Conservation (phyloP, 1,284 basidiomycete species). For the Leucoagaricus sp. region DNA sequence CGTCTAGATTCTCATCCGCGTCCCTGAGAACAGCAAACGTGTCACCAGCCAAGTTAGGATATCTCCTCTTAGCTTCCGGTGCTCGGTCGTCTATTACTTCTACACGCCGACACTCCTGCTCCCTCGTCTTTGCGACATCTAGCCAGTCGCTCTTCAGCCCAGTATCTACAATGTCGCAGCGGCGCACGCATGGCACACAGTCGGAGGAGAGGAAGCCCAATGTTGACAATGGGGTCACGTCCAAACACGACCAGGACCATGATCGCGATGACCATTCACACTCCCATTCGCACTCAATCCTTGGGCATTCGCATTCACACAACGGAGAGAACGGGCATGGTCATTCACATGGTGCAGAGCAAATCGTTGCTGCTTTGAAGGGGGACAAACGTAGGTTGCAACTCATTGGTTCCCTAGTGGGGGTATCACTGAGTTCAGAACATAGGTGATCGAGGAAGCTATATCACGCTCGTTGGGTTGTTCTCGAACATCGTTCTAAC, state of each 20-base stretch:
- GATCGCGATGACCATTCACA: constrained; percentile 31
- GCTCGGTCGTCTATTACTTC: neutral
- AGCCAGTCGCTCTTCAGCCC: neutral
- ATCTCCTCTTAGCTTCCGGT: neutral
- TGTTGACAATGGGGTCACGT: constrained; percentile 14
- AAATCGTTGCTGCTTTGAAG: constrained; percentile 70
- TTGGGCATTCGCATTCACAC: constrained; percentile 69
- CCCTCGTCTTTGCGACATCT: neutral
- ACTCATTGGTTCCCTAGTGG: neutral
- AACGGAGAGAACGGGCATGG: constrained; percentile 57
- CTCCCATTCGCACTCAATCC: constrained; percentile 49
- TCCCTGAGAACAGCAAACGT: constrained; percentile 17
- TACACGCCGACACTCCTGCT: neutral
- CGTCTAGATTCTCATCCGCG: constrained; percentile 1
- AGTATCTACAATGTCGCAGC: constrained; percentile 32
- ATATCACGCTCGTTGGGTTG: constrained; percentile 87
- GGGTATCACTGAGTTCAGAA: no score
- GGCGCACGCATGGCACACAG: constrained; percentile 25
- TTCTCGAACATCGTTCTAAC: constrained; percentile 85
- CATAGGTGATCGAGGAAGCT: constrained; percentile 77
- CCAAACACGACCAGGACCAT: constrained; percentile 23
- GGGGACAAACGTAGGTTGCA: constrained; percentile 59
- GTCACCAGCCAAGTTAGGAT: constrained; percentile 1
- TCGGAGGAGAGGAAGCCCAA: constrained; percentile 11
- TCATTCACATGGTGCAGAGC: constrained; percentile 68